Evolutionary conservation across 2,329 filamentous ascomycete species (phyloP).

Genomic region (Pseudogymnoascus sp.): DNA sequence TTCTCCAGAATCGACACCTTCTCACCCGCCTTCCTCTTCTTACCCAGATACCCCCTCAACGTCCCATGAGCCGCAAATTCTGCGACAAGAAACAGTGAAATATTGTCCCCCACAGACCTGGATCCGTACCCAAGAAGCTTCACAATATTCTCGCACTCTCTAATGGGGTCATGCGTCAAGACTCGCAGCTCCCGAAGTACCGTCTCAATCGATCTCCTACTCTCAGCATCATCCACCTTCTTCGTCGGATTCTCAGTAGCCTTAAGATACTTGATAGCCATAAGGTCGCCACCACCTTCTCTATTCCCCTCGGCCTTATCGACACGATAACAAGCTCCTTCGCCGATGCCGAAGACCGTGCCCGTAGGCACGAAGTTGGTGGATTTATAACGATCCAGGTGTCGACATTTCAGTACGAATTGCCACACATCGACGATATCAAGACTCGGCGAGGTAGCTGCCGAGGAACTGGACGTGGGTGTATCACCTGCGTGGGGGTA

Average conservation of each 20-base stretch:
- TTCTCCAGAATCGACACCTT: not conserved
- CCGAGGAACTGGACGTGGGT: not conserved
- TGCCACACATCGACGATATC: not conserved
- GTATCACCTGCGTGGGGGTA: not conserved
- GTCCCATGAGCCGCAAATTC: not conserved
- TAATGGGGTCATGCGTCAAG: not conserved
- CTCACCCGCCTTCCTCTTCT: not conserved
- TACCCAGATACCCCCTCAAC: not conserved
- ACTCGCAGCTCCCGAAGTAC: not conserved
- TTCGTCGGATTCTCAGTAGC: not conserved
- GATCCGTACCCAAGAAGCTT: not conserved
- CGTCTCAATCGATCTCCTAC: not conserved
- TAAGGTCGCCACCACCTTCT: not conserved
- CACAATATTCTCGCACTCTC: slow-evolving; percentile 1
- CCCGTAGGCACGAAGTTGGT: not conserved
- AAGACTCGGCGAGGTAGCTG: not conserved
- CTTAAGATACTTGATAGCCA: slow-evolving; percentile 4
- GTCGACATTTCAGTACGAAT: not conserved
- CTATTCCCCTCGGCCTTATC: not conserved
- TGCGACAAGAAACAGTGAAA: slow-evolving; percentile 1
- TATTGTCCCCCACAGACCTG: not conserved
- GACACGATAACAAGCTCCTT: not conserved
- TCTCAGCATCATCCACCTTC: not conserved
- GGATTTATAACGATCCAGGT: not conserved
- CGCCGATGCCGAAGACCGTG: not conserved